Evolutionary conservation across 441 rosid species (phyloP).

Genomic region (Populus hybrid): DNA sequence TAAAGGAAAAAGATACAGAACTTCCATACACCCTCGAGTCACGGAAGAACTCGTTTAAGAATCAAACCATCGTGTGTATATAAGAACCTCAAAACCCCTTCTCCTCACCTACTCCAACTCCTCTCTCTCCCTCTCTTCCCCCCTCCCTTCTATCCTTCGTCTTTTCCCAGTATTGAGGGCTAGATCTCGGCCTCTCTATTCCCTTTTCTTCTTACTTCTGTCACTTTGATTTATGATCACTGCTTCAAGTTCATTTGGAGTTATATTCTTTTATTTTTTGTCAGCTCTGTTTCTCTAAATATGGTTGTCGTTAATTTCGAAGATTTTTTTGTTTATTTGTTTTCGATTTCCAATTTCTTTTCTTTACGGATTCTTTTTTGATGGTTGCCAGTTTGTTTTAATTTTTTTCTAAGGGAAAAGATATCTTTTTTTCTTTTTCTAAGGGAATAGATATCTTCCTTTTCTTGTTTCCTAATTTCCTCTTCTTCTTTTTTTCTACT

Average conservation of each 20-base stretch:
- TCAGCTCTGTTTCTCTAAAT: not conserved
- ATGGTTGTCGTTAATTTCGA: not conserved
- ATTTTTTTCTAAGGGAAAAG: not conserved
- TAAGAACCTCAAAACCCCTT: constrained; percentile 22
- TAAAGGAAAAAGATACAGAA: constrained; percentile 6
- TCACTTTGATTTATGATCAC: not conserved
- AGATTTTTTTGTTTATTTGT: not conserved
- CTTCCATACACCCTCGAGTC: constrained; percentile 16
- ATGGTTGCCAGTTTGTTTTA: not conserved
- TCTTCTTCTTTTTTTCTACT: not conserved
- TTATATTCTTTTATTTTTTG: not conserved
- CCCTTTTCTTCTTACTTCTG: not conserved
- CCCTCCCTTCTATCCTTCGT: not conserved
- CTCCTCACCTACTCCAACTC: not conserved
- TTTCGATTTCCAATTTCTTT: not conserved
- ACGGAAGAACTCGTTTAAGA: not conserved
- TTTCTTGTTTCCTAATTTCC: not conserved
- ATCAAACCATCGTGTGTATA: constrained; percentile 27
- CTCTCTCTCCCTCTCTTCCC: not conserved
- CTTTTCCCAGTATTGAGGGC: not conserved
- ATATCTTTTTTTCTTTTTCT: not conserved
- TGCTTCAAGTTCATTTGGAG: not conserved
- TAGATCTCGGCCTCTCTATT: constrained; percentile 22
- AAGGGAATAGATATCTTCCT: not conserved
- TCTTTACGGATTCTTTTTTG: not conserved